Evolutionary conservation across 371 early-diverging fungal genomes (phyloP), one percentile per base, ranked within the genome.

Genomic region (Polyrhizophydium stewartii): DNA sequence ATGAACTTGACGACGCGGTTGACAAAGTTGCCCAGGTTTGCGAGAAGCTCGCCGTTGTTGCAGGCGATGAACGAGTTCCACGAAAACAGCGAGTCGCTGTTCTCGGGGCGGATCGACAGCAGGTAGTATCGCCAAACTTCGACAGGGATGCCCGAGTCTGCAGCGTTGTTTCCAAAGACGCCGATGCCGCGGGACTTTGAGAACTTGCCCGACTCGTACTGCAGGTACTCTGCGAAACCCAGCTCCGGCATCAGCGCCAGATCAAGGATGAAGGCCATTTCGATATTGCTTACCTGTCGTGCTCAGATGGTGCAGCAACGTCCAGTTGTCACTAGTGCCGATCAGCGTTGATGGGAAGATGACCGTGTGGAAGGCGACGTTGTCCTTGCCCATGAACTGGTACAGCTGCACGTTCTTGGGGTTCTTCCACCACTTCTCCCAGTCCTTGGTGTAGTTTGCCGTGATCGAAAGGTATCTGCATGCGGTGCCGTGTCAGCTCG

Each of bases 351-450:
- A 89, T 31, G 99, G 99, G 89, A 99, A 99, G 51, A 99, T 87
- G 56, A 99, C 94, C 7, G 99, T 92, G 75, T 99, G 99, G 92
- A 99, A 99, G 40, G 98, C 94, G 17, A 99, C 99, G 65, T 99
- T 99, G 78, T 99, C 99, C 81, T 99, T 99, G 71, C 99, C 99
- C 99, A 99, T 99, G 75, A 99, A 99, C 81, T 77, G 76, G 79
- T 93, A 96, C 67, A 99, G 82, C 71, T 94, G 84, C 57, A 97
- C 97, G 43, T 97, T 72, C 24, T 92, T 84, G 1, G 96, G 94
- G 73, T 97, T 94, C 85, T 94, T 92, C 97, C 98, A 99, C 98
- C 98, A 98, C 70, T 89, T 83, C 71, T 91, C 88, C 97, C 97
- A 96, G 13, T 94, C 89, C 56, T 74, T 69, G 25, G 96, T 94